Conservation (phyloP, 202 grass and related monocot genomes). For the Zoysia matrella region DNA sequence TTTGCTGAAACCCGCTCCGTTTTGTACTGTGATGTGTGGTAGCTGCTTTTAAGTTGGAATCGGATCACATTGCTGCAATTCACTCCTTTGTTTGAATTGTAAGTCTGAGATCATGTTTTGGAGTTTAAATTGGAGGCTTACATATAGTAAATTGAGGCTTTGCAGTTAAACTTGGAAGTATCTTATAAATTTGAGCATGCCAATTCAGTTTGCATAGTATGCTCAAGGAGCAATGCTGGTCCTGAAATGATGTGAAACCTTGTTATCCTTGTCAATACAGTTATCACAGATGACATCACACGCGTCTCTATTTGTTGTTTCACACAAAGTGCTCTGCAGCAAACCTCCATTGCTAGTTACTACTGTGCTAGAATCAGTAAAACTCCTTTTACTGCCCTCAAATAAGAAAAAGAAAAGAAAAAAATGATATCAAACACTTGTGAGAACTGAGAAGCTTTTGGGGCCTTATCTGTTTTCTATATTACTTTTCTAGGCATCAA, state of each 20-base stretch:
- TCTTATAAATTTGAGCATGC: not conserved
- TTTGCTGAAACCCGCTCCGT: not conserved
- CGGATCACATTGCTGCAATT: not conserved
- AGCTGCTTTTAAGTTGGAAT: not conserved
- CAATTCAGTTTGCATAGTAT: not conserved
- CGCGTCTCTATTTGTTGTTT: not conserved
- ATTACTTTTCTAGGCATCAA: slow-evolving; percentile 62
- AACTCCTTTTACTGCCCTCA: not conserved
- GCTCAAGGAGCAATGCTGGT: slow-evolving; percentile 1
- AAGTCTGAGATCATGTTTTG: not conserved
- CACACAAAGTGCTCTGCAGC: not conserved
- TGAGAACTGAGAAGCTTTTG: not conserved
- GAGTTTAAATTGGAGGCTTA: not conserved
- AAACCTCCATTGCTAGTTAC: not conserved
- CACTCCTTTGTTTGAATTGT: not conserved
- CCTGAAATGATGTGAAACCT: slow-evolving; percentile 13
- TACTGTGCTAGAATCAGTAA: too few relatives aligned
- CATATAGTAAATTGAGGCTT: not conserved
- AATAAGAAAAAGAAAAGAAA: not conserved
- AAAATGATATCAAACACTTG: not conserved
- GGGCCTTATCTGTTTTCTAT: slow-evolving; percentile 3
- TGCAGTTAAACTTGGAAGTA: not conserved
- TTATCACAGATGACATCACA: not conserved
- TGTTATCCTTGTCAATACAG: not conserved
- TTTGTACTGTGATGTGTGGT: not conserved